Percentiles rank a stretch among this genome's conserved stretches.
Evolutionary conservation across 2,329 filamentous ascomycete species (phyloP).

Genomic region (Pseudocercospora fuligena): DNA sequence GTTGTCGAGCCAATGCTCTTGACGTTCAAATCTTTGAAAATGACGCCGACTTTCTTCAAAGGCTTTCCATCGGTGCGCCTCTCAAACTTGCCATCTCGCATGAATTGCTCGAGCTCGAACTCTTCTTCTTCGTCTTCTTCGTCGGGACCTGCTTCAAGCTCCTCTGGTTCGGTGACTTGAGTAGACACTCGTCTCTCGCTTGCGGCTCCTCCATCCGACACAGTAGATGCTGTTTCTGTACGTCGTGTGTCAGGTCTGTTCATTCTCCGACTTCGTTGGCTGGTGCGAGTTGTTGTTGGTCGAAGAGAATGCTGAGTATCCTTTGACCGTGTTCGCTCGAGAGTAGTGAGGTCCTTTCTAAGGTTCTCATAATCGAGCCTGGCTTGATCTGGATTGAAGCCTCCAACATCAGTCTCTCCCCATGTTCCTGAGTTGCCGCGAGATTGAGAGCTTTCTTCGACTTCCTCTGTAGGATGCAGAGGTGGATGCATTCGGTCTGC

Average conservation of each 20-base stretch:
- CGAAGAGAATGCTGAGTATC: constrained; percentile 33
- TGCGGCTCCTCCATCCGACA: constrained; percentile 51
- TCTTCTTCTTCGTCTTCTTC: constrained; percentile 56
- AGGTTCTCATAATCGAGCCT: constrained; percentile 66
- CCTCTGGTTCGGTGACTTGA: constrained; percentile 14
- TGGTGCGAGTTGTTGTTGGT: constrained; percentile 26
- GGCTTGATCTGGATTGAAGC: constrained; percentile 57
- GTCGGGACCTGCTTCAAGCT: constrained; percentile 52
- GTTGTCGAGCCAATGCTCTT: constrained; percentile 70
- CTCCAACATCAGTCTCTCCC: constrained; percentile 65
- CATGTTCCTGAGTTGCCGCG: constrained; percentile 58
- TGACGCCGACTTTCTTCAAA: constrained; percentile 76
- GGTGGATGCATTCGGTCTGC: constrained; percentile 29
- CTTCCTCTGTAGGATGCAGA: constrained; percentile 36
- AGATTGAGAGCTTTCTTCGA: constrained; percentile 37
- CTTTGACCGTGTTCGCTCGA: constrained; percentile 53
- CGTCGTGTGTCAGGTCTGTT: neutral
- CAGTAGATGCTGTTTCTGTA: constrained; percentile 13
- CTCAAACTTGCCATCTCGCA: constrained; percentile 76
- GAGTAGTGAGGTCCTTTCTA: constrained; percentile 58
- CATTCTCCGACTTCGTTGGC: constrained; percentile 34
- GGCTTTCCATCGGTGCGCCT: constrained; percentile 70
- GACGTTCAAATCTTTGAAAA: constrained; percentile 77
- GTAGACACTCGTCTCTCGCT: constrained; percentile 44
- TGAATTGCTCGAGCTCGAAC: constrained; percentile 72